phyloP scores from a whole-genome alignment of 768 basidiomycete species.

The Suillus subaureus region DNA sequence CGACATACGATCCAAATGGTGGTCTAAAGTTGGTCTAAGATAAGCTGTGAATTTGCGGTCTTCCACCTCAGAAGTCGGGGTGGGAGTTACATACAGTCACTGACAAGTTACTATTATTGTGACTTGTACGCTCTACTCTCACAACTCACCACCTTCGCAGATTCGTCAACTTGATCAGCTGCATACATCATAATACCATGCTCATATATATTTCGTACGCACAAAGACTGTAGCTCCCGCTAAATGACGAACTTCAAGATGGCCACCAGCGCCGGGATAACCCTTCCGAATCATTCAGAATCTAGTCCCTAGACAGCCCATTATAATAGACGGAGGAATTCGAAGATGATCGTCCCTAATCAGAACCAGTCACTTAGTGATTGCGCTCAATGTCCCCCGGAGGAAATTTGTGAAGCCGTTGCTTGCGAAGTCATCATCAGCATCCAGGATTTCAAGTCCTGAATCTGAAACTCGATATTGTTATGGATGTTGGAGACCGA shows the following conservation, averaged over 20 bases:
- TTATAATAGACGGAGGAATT: neutral
- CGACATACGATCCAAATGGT: neutral
- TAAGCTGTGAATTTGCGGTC: constrained; percentile 3
- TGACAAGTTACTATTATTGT: neutral
- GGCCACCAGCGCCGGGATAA: neutral
- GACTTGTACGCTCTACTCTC: neutral
- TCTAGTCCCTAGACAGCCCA: neutral
- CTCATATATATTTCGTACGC: neutral
- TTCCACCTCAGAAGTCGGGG: neutral
- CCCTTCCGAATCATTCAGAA: neutral
- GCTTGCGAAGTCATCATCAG: neutral
- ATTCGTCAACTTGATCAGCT: neutral
- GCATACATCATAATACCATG: neutral
- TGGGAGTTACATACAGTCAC: neutral
- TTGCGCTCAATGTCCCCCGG: neutral
- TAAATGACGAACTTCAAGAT: neutral
- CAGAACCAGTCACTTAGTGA: neutral
- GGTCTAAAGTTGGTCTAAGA: neutral
- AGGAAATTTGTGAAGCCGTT: neutral
- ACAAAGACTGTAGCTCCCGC: neutral
- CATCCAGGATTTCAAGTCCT: neutral
- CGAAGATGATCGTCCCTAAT: neutral
- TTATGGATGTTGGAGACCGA: constrained; percentile 3
- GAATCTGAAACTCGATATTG: neutral
- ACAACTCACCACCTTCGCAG: neutral